Percentiles rank a stretch among this genome's conserved stretches.
Evolutionary conservation across 768 basidiomycete genomes (phyloP).

Genomic region (Russula sp.): DNA sequence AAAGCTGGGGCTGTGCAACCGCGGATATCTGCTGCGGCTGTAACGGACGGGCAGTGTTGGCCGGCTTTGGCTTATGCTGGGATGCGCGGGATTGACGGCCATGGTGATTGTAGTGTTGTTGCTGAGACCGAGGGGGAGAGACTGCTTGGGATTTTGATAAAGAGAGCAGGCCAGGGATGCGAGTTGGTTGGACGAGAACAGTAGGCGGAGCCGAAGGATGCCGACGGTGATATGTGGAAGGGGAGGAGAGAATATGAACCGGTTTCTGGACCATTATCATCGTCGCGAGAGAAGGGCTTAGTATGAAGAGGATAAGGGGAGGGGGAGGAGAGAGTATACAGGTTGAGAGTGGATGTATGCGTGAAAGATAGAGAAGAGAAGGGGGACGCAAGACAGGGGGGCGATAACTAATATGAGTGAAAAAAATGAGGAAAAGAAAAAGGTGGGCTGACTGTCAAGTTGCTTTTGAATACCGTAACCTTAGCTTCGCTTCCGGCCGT

Average conservation of each 20-base stretch:
- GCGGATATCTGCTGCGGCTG: conserved; percentile 21
- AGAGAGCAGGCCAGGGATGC: too few species aligned
- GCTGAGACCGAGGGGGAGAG: conserved; percentile 31
- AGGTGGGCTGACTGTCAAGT: conserved; percentile 16
- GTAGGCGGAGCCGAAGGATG: conserved; percentile 64
- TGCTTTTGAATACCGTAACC: neutral
- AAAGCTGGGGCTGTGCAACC: conserved; percentile 25
- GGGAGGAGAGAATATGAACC: conserved; percentile 27
- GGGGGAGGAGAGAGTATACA: neutral
- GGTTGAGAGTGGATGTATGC: conserved; percentile 8
- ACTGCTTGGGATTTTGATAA: too few species aligned
- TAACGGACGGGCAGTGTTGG: neutral
- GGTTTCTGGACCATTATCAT: conserved; percentile 41
- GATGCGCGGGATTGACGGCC: conserved; percentile 26
- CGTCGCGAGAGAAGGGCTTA: conserved; percentile 1
- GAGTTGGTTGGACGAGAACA: conserved; percentile 63
- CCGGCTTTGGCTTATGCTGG: conserved; percentile 33
- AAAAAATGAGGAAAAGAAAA: neutral
- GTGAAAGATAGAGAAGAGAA: conserved; percentile 11
- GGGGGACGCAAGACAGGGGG: neutral
- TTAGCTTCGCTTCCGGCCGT: conserved; percentile 3
- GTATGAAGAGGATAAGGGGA: conserved; percentile 16
- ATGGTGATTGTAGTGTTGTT: conserved; percentile 26
- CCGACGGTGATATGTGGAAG: conserved; percentile 41
- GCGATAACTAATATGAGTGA: neutral